Conservation (phyloP, 768 basidiomycete genomes). For the Panellus pusillus region DNA sequence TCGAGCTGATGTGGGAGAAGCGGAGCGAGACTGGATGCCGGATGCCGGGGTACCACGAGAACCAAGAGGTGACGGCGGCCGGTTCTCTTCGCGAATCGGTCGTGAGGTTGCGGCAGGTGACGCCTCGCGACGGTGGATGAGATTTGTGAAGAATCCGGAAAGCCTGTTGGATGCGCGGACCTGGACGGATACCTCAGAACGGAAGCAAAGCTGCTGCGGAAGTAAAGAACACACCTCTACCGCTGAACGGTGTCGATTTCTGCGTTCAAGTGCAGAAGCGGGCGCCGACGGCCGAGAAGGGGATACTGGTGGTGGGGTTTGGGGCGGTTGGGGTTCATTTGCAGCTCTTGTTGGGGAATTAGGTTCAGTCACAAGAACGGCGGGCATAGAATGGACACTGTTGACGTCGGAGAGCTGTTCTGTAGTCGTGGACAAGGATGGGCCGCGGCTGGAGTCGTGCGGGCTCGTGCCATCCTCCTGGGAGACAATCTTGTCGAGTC, state of each 20-base stretch:
- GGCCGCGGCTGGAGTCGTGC: conserved; percentile 31
- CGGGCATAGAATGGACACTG: conserved; percentile 63
- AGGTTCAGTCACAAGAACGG: conserved; percentile 48
- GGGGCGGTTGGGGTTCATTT: too few relatives aligned
- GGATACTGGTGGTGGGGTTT: conserved; percentile 20
- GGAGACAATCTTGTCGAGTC: conserved; percentile 27
- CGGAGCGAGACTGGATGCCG: conserved; percentile 45
- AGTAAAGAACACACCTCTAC: conserved; percentile 52
- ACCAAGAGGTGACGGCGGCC: conserved; percentile 21
- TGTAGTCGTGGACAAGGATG: conserved; percentile 35
- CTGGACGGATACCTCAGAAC: conserved; percentile 30
- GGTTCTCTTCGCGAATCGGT: conserved; percentile 35
- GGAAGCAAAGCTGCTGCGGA: conserved; percentile 5
- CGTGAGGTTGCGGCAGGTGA: conserved; percentile 24
- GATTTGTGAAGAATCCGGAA: conserved; percentile 81
- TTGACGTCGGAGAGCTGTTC: conserved; percentile 47
- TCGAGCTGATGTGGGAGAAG: conserved; percentile 56
- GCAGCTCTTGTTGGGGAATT: conserved; percentile 11
- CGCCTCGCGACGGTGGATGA: conserved; percentile 72
- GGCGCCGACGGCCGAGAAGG: conserved; percentile 33
- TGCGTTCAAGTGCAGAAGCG: conserved; percentile 36
- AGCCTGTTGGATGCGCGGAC: conserved; percentile 68
- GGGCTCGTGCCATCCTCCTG: conserved; percentile 29
- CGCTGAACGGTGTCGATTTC: conserved; percentile 49
- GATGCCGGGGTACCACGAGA: conserved; percentile 31